phyloP scores from a whole-genome alignment of 2,329 filamentous ascomycete species.

The Penicillium olsonii region DNA sequence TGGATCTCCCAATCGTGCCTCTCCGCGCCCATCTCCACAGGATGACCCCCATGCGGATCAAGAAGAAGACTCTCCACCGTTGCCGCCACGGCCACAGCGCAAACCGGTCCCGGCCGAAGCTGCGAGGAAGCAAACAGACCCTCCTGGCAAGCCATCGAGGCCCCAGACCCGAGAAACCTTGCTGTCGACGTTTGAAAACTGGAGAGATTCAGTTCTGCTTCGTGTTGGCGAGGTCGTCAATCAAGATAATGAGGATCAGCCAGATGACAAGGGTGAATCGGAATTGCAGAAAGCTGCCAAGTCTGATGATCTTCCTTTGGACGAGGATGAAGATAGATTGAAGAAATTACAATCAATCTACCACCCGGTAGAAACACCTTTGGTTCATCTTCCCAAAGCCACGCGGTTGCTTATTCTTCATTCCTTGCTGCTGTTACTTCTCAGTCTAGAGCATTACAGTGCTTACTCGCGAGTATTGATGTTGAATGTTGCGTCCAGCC shows the following conservation, averaged over 20 bases:
- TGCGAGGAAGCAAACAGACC: constrained; percentile 9
- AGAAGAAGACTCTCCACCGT: constrained; percentile 14
- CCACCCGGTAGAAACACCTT: constrained; percentile 60
- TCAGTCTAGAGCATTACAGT: constrained; percentile 77
- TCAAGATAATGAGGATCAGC: constrained; percentile 45
- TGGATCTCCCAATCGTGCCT: neutral
- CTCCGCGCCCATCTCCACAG: neutral
- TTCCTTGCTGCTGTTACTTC: constrained; percentile 67
- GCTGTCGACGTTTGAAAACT: constrained; percentile 74
- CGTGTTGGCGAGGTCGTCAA: constrained; percentile 72
- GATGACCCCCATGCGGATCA: constrained; percentile 24
- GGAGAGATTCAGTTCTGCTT: constrained; percentile 70
- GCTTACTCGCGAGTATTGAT: constrained; percentile 73
- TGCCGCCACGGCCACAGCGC: constrained; percentile 14
- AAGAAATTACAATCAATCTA: constrained; percentile 47
- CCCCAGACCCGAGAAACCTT: constrained; percentile 61
- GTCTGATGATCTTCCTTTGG: constrained; percentile 23
- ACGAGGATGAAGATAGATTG: constrained; percentile 27
- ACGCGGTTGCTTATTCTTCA: constrained; percentile 69
- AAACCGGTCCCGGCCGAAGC: neutral
- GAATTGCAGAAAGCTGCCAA: constrained; percentile 23
- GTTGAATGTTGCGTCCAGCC: constrained; percentile 67
- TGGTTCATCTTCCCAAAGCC: constrained; percentile 44
- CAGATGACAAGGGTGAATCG: constrained; percentile 33
- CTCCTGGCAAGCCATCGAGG: constrained; percentile 23